Evolutionary conservation across 2,329 filamentous ascomycete species (phyloP).

Genomic region (Alternaria ethzedia): DNA sequence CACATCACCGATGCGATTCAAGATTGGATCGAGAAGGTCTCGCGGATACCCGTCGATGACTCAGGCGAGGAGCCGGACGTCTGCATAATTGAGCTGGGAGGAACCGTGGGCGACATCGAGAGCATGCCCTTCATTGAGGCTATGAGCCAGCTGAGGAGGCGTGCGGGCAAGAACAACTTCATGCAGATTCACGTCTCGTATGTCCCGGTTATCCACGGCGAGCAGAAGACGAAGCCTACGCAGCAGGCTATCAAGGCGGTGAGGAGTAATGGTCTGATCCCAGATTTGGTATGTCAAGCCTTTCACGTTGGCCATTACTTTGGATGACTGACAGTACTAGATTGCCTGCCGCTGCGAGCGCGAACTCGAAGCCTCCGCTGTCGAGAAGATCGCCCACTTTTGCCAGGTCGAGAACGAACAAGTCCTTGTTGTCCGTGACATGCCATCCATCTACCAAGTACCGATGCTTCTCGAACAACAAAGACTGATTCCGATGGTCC

Average conservation of each 20-base stretch:
- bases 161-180: conserved; percentile 79
- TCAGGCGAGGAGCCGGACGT: conserved; percentile 84
- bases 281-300: conserved; percentile 61
- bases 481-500: conserved; percentile 72
- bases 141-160: conserved; percentile 76
- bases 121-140: conserved; percentile 88
- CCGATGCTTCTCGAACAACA: conserved; percentile 89
- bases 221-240: conserved; percentile 97
- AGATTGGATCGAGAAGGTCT: conserved; percentile 88
- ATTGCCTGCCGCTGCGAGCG: conserved; percentile 92
- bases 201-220: conserved; percentile 75
- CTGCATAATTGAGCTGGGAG: conserved; percentile 79
- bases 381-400: conserved; percentile 86
- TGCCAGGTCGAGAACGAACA: conserved; percentile 88
- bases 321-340: conserved; percentile 49
- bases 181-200: conserved; percentile 88
- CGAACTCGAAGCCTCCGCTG: conserved; percentile 73
- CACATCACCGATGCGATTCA: conserved; percentile 92
- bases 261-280: conserved; percentile 74
- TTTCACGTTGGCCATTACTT: neutral
- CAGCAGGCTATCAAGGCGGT: conserved; percentile 87
- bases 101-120: conserved; percentile 82
- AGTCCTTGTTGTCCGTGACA: conserved; percentile 85
- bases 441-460: conserved; percentile 91
- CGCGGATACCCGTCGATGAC: conserved; percentile 84